Evolutionary conservation across 768 basidiomycete genomes (phyloP).

Genomic region (Kwoniella bestiolae): DNA sequence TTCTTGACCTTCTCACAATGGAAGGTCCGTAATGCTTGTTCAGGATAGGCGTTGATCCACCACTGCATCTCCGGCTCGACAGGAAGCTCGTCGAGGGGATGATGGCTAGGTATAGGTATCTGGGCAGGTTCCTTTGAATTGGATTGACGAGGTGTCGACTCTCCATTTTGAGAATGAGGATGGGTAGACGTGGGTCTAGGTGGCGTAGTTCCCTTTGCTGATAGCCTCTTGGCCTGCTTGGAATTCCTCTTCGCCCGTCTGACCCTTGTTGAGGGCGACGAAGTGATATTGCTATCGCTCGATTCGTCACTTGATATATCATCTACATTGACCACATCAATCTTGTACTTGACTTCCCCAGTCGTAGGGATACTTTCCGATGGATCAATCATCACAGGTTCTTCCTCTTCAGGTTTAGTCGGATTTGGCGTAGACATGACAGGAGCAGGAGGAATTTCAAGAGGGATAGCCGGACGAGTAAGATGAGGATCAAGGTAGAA

Average conservation of each 20-base stretch:
- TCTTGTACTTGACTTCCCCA: conserved; percentile 12
- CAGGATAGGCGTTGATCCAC: conserved; percentile 73
- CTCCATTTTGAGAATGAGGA: neutral
- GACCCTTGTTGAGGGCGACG: conserved; percentile 16
- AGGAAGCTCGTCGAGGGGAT: conserved; percentile 23
- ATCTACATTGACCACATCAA: conserved; percentile 48
- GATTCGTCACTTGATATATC: conserved; percentile 38
- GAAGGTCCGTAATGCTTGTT: conserved; percentile 79
- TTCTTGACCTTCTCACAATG: conserved; percentile 96
- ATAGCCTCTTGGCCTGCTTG: conserved; percentile 9
- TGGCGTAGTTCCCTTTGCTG: conserved; percentile 1
- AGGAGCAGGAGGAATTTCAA: conserved; percentile 56
- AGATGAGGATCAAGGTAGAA: conserved; percentile 63
- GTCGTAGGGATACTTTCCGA: neutral
- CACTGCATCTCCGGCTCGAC: conserved; percentile 55
- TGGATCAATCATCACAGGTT: conserved; percentile 19
- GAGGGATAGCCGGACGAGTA: conserved; percentile 73
- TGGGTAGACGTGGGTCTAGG: neutral
- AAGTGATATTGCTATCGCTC: conserved; percentile 28
- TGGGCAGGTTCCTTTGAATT: conserved; percentile 24
- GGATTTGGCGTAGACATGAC: neutral
- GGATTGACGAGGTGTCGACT: too few species aligned
- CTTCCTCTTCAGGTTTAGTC: neutral
- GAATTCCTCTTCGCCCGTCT: conserved; percentile 6
- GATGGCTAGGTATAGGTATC: conserved; percentile 22